Base-by-base conservation (phyloP, 345 rosid genomes). In the Melastoma malabathricum region DNA sequence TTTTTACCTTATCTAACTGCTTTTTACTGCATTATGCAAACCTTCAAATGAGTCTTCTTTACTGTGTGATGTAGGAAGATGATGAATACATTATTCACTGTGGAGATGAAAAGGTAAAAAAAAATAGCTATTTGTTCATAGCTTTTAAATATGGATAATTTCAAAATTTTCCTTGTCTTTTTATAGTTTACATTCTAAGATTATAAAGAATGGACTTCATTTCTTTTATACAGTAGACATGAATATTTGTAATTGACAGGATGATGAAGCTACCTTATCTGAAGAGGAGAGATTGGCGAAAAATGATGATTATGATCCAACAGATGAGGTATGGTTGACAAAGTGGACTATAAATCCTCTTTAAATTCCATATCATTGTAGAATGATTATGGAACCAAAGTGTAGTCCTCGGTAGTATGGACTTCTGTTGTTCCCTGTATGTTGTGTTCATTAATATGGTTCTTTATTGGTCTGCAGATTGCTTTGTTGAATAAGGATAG, bases 271-370 rank as follows among this genome's bases (percentile, higher is more conserved):
- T 31, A 87, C 98, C 51, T 71, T 87, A 62, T 72, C 72, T 3
- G 86, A 79, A 52, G 98, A 92, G 76, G 97, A 92, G 72, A 84
- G 83, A 64, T 55, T 92, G 64, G 90, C 89, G 47, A 81, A 76
- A 69, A 77, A 65, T 54, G 98, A 92, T 73, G 51, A 68, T 62
- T 65, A 60, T 50, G 77, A 77, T 67, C 77, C 71, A 22, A 54
- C 56, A 18, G 84, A 92, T 66, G 98, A 92, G 95, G 98, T 87
- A 68, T 58, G 43, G 44, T 51, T 43, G 16, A 29, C 38, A 10
- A 29, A 29, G 9, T 29, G 38, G 38, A 5, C 9, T 2, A 4
- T 29, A 10, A 29, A 29, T 29, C 6, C 38, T 29, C 38, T 29
- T 29, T 29, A 29, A 29, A 29, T 29, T 29, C 8, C 38, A 29